Evolutionary conservation across 805 yeast genomes (phyloP).

Genomic region (Hanseniaspora singularis): DNA sequence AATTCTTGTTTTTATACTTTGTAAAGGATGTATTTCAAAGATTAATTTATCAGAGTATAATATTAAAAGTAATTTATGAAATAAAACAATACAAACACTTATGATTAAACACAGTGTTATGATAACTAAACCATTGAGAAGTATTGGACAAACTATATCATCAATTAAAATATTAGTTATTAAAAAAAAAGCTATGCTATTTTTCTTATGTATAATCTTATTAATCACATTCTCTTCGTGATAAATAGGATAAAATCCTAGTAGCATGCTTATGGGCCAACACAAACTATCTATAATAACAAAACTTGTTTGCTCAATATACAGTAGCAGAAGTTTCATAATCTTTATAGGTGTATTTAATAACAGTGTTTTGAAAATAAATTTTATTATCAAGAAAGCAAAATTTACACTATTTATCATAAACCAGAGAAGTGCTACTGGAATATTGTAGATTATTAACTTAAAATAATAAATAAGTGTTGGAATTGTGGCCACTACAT

Average conservation of each 20-base stretch:
- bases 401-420: background rate
- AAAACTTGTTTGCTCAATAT: background rate
- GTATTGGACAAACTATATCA: constrained; percentile 6
- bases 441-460: no score
- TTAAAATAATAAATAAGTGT: no score
- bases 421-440: background rate
- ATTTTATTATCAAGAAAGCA: background rate
- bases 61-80: background rate
- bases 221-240: background rate
- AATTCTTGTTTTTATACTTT: background rate
- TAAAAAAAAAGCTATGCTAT: background rate
- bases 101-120: background rate
- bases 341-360: background rate
- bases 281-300: constrained; percentile 6
- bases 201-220: background rate
- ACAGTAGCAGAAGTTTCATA: background rate
- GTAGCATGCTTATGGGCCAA: constrained; percentile 3
- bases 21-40: background rate
- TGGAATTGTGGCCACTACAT: no score
- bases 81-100: background rate
- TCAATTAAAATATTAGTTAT: background rate
- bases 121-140: background rate
- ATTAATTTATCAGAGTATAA: background rate
- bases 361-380: background rate
- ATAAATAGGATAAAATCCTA: constrained; percentile 3